Evolutionary conservation across 2,329 filamentous ascomycete genomes (phyloP), one percentile per base, ranked within the genome.

Genomic region (Pseudogymnoascus sp.): DNA sequence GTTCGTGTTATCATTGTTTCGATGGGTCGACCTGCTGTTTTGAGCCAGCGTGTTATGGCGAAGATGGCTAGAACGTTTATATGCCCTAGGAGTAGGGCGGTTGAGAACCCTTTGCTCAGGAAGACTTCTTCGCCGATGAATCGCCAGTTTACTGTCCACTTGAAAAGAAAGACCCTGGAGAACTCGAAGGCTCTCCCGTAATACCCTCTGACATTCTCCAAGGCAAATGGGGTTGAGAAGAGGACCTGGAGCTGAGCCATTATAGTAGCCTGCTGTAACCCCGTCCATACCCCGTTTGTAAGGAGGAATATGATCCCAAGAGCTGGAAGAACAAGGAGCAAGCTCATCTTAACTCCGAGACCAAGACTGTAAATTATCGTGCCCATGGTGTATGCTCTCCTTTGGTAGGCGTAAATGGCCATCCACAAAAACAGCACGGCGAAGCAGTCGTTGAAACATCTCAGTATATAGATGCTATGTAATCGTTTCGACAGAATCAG

Each of bases 141-240:
- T 62, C 93, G 87, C 95, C 95, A 99, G 76, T 99, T 99, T 68
- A 99, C 95, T 0, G 95, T 99, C 95, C 95, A 99, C 77, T 93
- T 92, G 80, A 93, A 97, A 70, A 96, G 82, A 77, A 99, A 99
- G 69, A 91, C 86, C 62, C 95, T 84, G 56, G 90, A 92, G 64
- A 99, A 82, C 77, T 99, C 92, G 73, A 99, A 99, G 0, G 95
- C 92, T 66, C 89, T 83, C 56, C 84, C 83, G 16, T 96, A 73
- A 73, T 99, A 99, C 28, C 88, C 90, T 64, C 77, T 75, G 18
- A 86, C 76, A 68, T 91, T 88, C 42, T 78, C 78, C 8, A 80
- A 74, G 21, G 90, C 73, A 76, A 97, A 97, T 0, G 92, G 91
- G 46, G 80, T 71, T 56, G 78, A 83, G 36, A 86, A 78, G 66